phyloP scores from a whole-genome alignment of 176 grass and related monocot species.

The Miscanthus lutarioriparius region DNA sequence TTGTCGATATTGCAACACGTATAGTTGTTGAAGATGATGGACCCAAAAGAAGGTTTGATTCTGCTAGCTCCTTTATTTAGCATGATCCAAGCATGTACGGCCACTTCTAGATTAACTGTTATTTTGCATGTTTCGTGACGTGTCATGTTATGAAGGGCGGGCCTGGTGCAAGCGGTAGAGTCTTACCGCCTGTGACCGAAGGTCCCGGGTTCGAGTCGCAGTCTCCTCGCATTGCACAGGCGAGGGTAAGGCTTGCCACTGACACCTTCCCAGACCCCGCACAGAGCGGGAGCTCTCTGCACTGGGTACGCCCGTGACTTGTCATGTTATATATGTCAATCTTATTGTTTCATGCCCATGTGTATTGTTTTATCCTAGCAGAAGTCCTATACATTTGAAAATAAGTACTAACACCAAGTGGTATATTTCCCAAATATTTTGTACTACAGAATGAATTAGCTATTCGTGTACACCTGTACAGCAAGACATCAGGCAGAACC shows the following conservation, averaged over 20 bases:
- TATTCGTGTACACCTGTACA: neutral
- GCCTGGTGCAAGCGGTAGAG: no score
- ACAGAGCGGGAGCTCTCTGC: no score
- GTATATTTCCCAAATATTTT: neutral
- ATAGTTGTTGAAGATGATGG: constrained; percentile 86
- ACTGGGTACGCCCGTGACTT: no score
- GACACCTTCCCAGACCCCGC: no score
- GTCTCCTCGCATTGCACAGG: no score
- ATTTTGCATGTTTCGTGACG: constrained; percentile 14
- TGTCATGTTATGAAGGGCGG: neutral
- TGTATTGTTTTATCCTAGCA: constrained; percentile 12
- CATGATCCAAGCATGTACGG: neutral
- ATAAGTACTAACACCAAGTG: neutral
- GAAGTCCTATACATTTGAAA: neutral
- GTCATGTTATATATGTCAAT: neutral
- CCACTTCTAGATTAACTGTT: neutral
- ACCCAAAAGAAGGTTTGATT: constrained; percentile 83
- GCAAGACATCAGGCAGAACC: neutral
- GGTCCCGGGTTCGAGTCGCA: no score
- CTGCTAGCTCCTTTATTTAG: constrained; percentile 25
- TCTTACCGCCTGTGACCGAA: no score
- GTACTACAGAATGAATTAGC: neutral
- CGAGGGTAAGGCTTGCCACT: no score
- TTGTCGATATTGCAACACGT: constrained; percentile 80
- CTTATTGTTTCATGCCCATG: neutral